Evolutionary conservation across 2,329 filamentous ascomycete species (phyloP), one percentile per base, ranked within the genome.

Genomic region (Fusarium hainanense): DNA sequence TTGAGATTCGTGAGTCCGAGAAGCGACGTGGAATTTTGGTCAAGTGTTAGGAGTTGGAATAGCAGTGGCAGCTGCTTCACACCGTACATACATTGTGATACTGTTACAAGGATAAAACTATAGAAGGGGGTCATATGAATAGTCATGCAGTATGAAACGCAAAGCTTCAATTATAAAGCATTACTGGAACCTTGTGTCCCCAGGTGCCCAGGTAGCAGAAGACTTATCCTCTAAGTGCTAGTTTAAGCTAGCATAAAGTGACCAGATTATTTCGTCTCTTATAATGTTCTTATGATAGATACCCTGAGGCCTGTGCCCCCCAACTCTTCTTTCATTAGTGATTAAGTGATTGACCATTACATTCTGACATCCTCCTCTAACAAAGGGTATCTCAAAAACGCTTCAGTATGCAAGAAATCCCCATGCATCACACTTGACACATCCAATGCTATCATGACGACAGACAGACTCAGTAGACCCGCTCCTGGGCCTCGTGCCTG

Each of bases 1-100:
- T 98, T 83, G 96, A 99, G 83, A 87, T 97, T 72, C 86, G 96
- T 54, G 93, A 98, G 82, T 85, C 87, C 43, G 96, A 99, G 84
- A 88, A 90, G 80, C 87, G 95, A 74, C 89, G 88, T 72, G 96
- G 96, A 1, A 91, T 98, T 62, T 86, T 88, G 72, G 79, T 98
- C 79, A 97, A 93, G 82, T 98, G 93, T 79, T 97, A 79, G 20
- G 30, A 47, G 10, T 43, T 40, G 41, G 23, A 21, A 44, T 18
- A 32, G 20, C 32, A 16, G 21, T 28, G 50, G 18, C n/a, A 27
- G 34, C 37, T 41, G 27, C 46, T 34, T 25, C 23, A 48, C 27
- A 42, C 49, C 65, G 50, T 71, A 65, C 40, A 65, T 68, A 41
- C 47, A 74, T 52, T 66, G 43, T 61, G 58, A 57, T 59, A 63